Percentiles rank a stretch among this genome's conserved stretches.
Conservation (phyloP, 2,329 filamentous ascomycete species). For the Fusarium newnesense region DNA sequence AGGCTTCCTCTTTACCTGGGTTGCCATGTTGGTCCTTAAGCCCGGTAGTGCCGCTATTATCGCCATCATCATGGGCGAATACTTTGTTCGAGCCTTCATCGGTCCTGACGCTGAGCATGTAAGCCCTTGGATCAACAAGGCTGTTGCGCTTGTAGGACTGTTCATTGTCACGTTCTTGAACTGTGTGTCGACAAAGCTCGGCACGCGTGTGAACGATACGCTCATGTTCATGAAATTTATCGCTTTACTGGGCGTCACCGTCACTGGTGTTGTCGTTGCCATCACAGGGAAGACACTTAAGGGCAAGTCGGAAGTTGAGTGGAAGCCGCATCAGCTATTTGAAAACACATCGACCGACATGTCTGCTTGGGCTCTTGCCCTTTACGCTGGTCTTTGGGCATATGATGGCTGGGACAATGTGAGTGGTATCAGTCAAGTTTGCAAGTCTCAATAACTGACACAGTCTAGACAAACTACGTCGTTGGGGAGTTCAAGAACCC, state of each 20-base stretch:
- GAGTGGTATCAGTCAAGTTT: constrained; percentile 51
- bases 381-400: constrained; percentile 97
- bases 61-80: constrained; percentile 97
- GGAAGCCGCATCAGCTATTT: constrained; percentile 91
- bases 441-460: constrained; percentile 7
- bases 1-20: constrained; percentile 97
- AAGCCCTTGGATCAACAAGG: constrained; percentile 90
- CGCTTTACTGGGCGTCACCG: constrained; percentile 84
- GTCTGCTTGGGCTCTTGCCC: constrained; percentile 89
- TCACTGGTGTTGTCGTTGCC: constrained; percentile 90
- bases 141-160: constrained; percentile 81
- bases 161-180: constrained; percentile 84
- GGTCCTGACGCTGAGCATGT: constrained; percentile 86
- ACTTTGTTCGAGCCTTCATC: constrained; percentile 87
- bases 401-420: constrained; percentile 99
- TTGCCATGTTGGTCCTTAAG: constrained; percentile 91
- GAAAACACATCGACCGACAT: constrained; percentile 82
- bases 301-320: constrained; percentile 80
- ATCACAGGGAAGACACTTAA: constrained; percentile 83
- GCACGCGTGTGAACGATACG: constrained; percentile 86
- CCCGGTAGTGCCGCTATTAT: constrained; percentile 95
- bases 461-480: constrained; percentile 88
- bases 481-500: constrained; percentile 97
- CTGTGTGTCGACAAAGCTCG: constrained; percentile 88
- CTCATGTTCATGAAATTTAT: constrained; percentile 99